Evolutionary conservation across 495 filamentous ascomycete species (phyloP).

Genomic region (Barbatosphaeria neglecta): DNA sequence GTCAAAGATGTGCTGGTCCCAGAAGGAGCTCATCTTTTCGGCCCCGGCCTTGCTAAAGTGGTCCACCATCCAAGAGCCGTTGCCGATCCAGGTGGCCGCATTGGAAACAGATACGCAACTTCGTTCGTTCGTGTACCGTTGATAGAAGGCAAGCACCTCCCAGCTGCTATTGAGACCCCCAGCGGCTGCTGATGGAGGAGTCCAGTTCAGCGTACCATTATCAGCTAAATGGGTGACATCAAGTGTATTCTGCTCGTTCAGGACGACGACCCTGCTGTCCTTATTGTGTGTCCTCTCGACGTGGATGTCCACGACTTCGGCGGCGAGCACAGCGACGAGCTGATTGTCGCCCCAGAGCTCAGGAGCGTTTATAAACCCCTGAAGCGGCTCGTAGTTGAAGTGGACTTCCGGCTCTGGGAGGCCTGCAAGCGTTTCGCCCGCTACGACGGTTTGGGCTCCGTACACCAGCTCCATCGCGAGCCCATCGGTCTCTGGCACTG

Average conservation of each 20-base stretch:
- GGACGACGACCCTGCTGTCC: too few relatives aligned
- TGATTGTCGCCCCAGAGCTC: conserved; percentile 27
- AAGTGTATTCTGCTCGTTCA: too few relatives aligned
- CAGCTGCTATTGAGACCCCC: too few relatives aligned
- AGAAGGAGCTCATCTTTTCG: conserved; percentile 28
- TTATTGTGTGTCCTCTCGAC: too few relatives aligned
- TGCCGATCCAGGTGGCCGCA: conserved; percentile 22
- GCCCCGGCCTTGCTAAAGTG: conserved; percentile 36
- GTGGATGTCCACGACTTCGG: too few relatives aligned
- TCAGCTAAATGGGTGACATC: too few relatives aligned
- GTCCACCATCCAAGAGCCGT: conserved; percentile 39
- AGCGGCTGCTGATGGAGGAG: too few relatives aligned
- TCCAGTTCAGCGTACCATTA: too few relatives aligned
- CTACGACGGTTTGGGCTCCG: not conserved
- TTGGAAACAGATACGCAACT: conserved; percentile 8
- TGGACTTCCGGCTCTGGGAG: conserved; percentile 3
- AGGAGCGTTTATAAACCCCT: conserved; percentile 16
- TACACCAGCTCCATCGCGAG: conserved; percentile 26
- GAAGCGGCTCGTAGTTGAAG: conserved; percentile 12
- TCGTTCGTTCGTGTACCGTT: conserved; percentile 16
- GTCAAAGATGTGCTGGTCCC: conserved; percentile 31
- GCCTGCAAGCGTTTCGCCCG: not conserved
- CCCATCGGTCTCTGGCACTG: conserved; percentile 16
- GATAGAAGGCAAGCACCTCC: conserved; percentile 27
- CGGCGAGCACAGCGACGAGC: conserved; percentile 21